Evolutionary conservation across 2,329 filamentous ascomycete species (phyloP).

Genomic region (Penicillium sp.): DNA sequence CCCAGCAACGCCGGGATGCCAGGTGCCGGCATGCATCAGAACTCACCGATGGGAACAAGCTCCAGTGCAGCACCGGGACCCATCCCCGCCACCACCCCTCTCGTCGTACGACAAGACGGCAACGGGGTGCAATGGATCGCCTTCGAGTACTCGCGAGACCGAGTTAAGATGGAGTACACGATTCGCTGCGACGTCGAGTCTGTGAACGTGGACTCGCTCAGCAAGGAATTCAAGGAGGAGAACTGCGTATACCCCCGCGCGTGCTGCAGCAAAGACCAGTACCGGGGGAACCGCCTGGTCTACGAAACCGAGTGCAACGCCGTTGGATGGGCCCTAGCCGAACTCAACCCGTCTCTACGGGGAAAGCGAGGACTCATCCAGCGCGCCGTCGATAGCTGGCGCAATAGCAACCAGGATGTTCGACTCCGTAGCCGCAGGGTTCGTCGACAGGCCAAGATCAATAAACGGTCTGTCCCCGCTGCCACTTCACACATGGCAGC

Average conservation of each 20-base stretch:
- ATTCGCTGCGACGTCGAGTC: slow-evolving; percentile 98
- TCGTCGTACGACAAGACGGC: slow-evolving; percentile 89
- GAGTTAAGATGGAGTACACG: slow-evolving; percentile 99
- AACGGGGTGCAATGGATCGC: slow-evolving; percentile 99
- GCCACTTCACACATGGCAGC: slow-evolving; percentile 62
- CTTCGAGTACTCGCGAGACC: slow-evolving; percentile 93
- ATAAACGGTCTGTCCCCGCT: slow-evolving; percentile 64
- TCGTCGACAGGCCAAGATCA: slow-evolving; percentile 93
- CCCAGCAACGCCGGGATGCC: slow-evolving; percentile 51
- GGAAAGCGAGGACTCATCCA: slow-evolving; percentile 96
- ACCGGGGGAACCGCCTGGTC: slow-evolving; percentile 87
- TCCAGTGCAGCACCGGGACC: slow-evolving; percentile 90
- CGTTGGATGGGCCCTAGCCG: slow-evolving; percentile 97
- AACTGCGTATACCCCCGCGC: slow-evolving; percentile 97
- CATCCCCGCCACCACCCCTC: slow-evolving; percentile 90
- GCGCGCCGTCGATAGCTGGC: slow-evolving; percentile 95
- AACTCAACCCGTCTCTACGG: slow-evolving; percentile 82
- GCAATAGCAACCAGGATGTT: slow-evolving; percentile 97
- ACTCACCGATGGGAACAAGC: slow-evolving; percentile 58
- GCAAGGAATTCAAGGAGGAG: slow-evolving; percentile 88
- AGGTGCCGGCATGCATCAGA: slow-evolving; percentile 28
- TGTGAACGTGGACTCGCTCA: slow-evolving; percentile 80
- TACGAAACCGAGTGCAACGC: slow-evolving; percentile 99
- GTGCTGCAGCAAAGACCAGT: slow-evolving; percentile 91
- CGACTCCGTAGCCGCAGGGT: slow-evolving; percentile 85